phyloP scores from a whole-genome alignment of 2,329 filamentous ascomycete species.

The Calonectria fujianensis region DNA sequence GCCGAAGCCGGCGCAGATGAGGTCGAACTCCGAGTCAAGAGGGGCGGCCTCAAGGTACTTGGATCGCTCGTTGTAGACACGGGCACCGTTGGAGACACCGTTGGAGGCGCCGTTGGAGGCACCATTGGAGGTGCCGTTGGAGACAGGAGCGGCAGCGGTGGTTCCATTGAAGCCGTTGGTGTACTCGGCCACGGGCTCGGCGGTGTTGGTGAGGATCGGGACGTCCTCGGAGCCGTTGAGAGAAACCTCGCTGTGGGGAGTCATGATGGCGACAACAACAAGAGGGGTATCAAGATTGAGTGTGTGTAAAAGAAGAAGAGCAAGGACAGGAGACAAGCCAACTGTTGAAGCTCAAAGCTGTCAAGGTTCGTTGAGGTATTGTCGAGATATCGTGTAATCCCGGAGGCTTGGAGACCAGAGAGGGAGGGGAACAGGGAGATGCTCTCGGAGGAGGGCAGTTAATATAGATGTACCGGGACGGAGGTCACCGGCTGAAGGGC shows the following conservation, averaged over 20 bases:
- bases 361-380: constrained; percentile 14
- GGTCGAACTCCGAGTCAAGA: constrained; percentile 82
- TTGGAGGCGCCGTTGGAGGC: constrained; percentile 26
- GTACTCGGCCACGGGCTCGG: constrained; percentile 28
- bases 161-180: constrained; percentile 44
- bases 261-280: constrained; percentile 54
- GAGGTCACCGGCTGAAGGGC: constrained; percentile 44
- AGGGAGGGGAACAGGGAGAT: constrained; percentile 2
- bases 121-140: constrained; percentile 49
- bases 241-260: constrained; percentile 60
- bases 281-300: constrained; percentile 38
- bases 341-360: constrained; percentile 24
- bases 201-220: constrained; percentile 41
- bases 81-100: constrained; percentile 49
- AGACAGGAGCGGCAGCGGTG: constrained; percentile 36
- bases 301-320: constrained; percentile 36
- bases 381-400: constrained; percentile 24
- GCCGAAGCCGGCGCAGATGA: constrained; percentile 94
- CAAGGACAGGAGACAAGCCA: constrained; percentile 16
- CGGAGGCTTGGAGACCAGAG: constrained; percentile 30
- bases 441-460: constrained; percentile 37
- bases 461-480: constrained; percentile 39
- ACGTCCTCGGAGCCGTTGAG: constrained; percentile 54
- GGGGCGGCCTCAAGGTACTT: constrained; percentile 50
- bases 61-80: constrained; percentile 50